Percentiles rank a stretch among this genome's conserved stretches.
Conservation (phyloP, 2,329 filamentous ascomycete species). For the Colletotrichum neosansevieriae region DNA sequence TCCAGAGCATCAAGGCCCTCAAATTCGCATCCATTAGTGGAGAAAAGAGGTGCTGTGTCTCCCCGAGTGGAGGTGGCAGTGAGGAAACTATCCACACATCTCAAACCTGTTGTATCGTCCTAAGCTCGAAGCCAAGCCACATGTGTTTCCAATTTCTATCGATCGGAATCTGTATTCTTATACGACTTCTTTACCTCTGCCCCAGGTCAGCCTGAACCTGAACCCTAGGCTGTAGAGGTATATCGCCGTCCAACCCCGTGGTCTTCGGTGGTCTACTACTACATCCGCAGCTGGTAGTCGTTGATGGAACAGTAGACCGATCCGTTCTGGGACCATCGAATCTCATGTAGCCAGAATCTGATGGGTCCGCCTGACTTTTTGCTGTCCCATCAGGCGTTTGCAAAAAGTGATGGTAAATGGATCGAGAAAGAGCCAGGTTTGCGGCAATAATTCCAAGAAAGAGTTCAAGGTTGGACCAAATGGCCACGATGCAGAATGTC, state of each 20-base stretch:
- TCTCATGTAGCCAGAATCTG: slow-evolving; percentile 6
- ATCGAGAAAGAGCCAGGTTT: slow-evolving; percentile 45
- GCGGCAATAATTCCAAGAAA: slow-evolving; percentile 53
- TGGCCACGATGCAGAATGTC: slow-evolving; percentile 49
- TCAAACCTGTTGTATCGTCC: no score
- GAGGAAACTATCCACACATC: no score
- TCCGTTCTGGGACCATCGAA: slow-evolving; percentile 16
- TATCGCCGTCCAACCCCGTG: neutral
- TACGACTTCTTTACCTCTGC: no score
- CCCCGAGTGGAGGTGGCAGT: no score
- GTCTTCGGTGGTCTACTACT: neutral
- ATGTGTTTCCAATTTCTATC: no score
- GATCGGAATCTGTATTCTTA: no score
- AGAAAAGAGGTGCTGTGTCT: no score
- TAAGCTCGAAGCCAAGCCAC: no score
- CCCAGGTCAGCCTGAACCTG: no score
- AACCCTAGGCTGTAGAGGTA: neutral
- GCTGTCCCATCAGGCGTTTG: neutral
- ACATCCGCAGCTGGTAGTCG: slow-evolving; percentile 6
- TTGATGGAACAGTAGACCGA: slow-evolving; percentile 5
- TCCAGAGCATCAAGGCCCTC: no score
- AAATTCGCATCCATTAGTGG: no score
- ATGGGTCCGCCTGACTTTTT: slow-evolving; percentile 11
- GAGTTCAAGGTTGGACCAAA: slow-evolving; percentile 53
- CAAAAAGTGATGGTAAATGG: slow-evolving; percentile 41